Evolutionary conservation across 148 eudicot species (phyloP), one percentile per base, ranked within the genome.

Genomic region (Spergularia bocconei): DNA sequence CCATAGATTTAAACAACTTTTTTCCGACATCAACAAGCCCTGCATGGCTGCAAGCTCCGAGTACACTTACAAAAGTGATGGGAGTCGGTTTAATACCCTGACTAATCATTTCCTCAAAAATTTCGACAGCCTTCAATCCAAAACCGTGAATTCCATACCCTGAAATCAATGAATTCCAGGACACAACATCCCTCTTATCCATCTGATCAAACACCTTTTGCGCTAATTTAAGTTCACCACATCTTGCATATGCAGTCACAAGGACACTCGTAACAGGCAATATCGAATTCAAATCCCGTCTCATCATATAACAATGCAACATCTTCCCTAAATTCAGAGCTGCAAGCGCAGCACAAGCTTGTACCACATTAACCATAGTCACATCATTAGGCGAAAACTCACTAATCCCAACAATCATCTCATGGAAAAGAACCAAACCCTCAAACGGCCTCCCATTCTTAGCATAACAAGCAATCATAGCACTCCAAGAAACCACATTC

Each of bases 81-180:
- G 90, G 81, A 61, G 90, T 92, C 8, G 98, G 98, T 52, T 80
- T 73, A 13, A 90, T 56, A 25, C 93, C 93, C 63, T 33, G 73
- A 21, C 48, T 15, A 54, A 95, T 71, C 98, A 95, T 95, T 67
- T 88, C 88, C 36, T 83, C 64, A 48, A 87, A 95, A 72, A 84
- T 60, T 17, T 82, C 62, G 70, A 95, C 82, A 23, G 98, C 96
- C 63, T 86, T 79, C 57, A 56, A 47, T 23, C 97, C 97, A 72
- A 86, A 86, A 29, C 98, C 98, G 67, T 95, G 89, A 77, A 89
- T 84, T 19, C 90, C 97, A 81, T 95, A 95, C 77, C 98, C 79
- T 2, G 98, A 91, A 71, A 95, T 95, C 92, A 95, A 78, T 12
- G 98, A 85, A 82, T 95, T 95, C 98, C 98, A 95, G 0, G 97